Base-by-base conservation (phyloP, 2,329 filamentous ascomycete species). In the Colletotrichum simmondsii region DNA sequence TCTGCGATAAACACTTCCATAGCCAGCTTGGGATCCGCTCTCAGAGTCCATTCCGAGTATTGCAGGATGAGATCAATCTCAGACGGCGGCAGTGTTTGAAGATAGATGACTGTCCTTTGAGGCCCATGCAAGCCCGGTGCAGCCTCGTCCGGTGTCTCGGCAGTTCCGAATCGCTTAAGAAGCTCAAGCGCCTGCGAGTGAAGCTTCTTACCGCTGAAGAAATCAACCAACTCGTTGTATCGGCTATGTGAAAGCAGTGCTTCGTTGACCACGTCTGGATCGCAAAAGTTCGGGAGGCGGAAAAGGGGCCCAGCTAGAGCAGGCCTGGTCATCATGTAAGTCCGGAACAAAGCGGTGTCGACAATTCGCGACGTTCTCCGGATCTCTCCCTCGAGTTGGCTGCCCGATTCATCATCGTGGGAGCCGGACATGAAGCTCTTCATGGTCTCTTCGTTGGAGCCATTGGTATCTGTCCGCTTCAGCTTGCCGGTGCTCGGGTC, bases 1-100 rank as follows among this genome's bases (percentile, higher is more conserved):
- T 99, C 97, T 1, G 94, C 94, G 0, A 97, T 84, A 82, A 99
- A 99, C 0, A 99, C 89, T 75, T 98, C 95, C 93, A 99, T 97
- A 5, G 93, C 95, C 52, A 94, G 84, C 2, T 91, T 88, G 0
- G 95, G 91, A 74, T 94, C 91, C 16, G 88, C 89, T 67, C 89
- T 88, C 19, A 99, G 82, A 0, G 95, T 94, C 97, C 97, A 99
- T 76, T 93, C 92, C 0, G 94, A 93, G 79, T 97, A 97, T 81
- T 98, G 94, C 4, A 99, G 87, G 22, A 98, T 95, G 30, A 98
- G 88, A 77, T 98, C 95, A 66, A 98, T 94, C 84, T 95, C 91
- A 28, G 96, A 94, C 0, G 96, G 93, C 0, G 95, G 92, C 6
- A 99, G 85, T 76, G 92, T 94, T 79, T 98, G 95, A n/a, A 99